Base-by-base conservation (phyloP, 768 basidiomycete genomes). In the Phallus indusiatus region DNA sequence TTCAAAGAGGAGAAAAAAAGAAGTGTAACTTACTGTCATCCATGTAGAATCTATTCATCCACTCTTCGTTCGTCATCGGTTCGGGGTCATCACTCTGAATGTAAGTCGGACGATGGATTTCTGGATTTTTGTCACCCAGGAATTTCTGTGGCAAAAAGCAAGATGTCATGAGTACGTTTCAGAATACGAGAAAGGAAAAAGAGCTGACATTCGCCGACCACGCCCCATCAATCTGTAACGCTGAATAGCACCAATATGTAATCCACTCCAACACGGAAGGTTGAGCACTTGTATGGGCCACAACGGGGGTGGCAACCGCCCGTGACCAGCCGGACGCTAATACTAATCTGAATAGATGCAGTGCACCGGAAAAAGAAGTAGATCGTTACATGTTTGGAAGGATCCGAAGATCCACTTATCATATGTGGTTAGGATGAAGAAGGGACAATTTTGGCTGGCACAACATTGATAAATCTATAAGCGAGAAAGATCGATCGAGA, bases 341-440 rank as follows among this genome's bases (percentile, higher is more conserved):
- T 6, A 47, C 16, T 17, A 37, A 59, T 59, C 14, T 47, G 50
- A 14, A 3, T 12, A 53, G 22, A 21, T 12, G 7, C 10, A 14
- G 12, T 7, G 12, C 8, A 33, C 18, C 34, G 5, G 28, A 55
- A 48, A 18, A 16, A 37, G n/a, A 16, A 14, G 14, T 36, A n/a
- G 14, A n/a, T 7, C 63, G 69, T 52, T 47, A 74, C 76, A 74
- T 49, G 59, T 52, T 14, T 74, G 71, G 62, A 78, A 78, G 10
- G 68, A 70, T 7, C 76, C 76, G 34, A 77, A 76, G 4, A 72
- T 70, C 76, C 76, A 78, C 46, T 70, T 68, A 20, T 67, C 70
- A 48, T 77, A 77, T 14, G 70, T 74, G 12, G 75, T 75, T 18
- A 77, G 36, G 22, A 78, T 69, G 59, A 78, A 78, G 68, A 69